Evolutionary conservation across 305 asterid genomes (phyloP).

Genomic region (Rubia peregrina): DNA sequence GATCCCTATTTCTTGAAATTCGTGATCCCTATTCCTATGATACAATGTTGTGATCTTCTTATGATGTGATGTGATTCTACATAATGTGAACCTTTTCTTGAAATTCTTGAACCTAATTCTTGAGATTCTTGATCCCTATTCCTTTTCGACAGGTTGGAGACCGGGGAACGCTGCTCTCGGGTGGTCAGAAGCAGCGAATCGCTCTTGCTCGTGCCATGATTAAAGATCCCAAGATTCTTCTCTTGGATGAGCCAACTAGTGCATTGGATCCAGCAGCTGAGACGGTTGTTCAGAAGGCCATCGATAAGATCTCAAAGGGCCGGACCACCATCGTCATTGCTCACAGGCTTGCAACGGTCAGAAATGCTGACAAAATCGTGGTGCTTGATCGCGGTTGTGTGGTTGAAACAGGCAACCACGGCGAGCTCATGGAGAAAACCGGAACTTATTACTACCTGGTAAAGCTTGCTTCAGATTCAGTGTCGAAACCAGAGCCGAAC

Average conservation of each 20-base stretch:
- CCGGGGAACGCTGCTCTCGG: constrained; percentile 67
- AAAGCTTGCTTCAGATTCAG: constrained; percentile 61
- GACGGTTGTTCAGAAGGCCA: constrained; percentile 60
- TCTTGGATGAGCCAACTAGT: constrained; percentile 80
- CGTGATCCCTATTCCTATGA: no score
- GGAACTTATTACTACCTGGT: constrained; percentile 59
- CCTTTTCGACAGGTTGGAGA: constrained; percentile 58
- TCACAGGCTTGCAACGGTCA: constrained; percentile 71
- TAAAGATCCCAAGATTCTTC: constrained; percentile 63
- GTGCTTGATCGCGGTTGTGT: constrained; percentile 61
- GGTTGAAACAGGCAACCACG: constrained; percentile 60
- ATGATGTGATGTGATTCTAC: background rate
- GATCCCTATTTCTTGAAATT: no score
- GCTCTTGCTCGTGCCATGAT: constrained; percentile 83
- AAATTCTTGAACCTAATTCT: background rate
- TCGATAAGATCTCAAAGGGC: constrained; percentile 57
- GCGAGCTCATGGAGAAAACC: constrained; percentile 46
- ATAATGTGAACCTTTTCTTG: background rate
- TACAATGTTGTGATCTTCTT: no score
- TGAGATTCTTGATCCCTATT: constrained; percentile 12
- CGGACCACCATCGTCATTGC: constrained; percentile 73
- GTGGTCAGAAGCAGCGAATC: constrained; percentile 80
- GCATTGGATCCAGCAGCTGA: constrained; percentile 73
- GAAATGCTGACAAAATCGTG: constrained; percentile 53
- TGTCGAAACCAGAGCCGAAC: constrained; percentile 28